phyloP scores from a whole-genome alignment of 2,329 filamentous ascomycete species.

The Colletotrichum lentis region DNA sequence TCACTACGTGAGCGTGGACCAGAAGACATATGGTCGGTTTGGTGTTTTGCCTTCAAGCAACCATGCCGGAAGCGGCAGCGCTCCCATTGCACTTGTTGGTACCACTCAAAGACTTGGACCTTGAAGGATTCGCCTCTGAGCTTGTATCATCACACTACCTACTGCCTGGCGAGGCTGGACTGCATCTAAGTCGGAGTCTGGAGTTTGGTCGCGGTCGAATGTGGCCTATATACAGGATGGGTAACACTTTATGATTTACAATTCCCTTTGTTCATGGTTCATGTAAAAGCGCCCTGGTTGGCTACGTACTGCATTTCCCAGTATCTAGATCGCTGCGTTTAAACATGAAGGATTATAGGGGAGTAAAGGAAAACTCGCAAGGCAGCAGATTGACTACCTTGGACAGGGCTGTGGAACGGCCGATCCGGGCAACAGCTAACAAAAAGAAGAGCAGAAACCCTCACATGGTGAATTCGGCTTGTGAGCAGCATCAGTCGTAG shows the following conservation, averaged over 20 bases:
- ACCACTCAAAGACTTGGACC: conserved; percentile 74
- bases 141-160: conserved; percentile 11
- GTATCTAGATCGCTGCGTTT: neutral
- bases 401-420: neutral
- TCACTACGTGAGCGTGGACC: conserved; percentile 92
- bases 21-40: conserved; percentile 94
- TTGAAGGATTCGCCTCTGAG: conserved; percentile 51
- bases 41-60: conserved; percentile 77
- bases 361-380: neutral
- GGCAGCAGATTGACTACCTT: neutral
- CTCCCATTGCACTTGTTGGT: conserved; percentile 69
- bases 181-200: conserved; percentile 29
- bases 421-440: neutral
- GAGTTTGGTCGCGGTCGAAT: conserved; percentile 14
- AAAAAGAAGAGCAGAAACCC: neutral
- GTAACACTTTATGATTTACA: neutral
- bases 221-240: neutral
- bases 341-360: neutral
- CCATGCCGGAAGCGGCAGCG: conserved; percentile 50
- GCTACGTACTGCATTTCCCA: neutral
- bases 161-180: neutral
- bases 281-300: neutral
- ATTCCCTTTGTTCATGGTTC: neutral
- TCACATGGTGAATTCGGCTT: neutral
- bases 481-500: neutral